phyloP scores from a whole-genome alignment of 768 basidiomycete genomes.

The Phaffia tasmanica region DNA sequence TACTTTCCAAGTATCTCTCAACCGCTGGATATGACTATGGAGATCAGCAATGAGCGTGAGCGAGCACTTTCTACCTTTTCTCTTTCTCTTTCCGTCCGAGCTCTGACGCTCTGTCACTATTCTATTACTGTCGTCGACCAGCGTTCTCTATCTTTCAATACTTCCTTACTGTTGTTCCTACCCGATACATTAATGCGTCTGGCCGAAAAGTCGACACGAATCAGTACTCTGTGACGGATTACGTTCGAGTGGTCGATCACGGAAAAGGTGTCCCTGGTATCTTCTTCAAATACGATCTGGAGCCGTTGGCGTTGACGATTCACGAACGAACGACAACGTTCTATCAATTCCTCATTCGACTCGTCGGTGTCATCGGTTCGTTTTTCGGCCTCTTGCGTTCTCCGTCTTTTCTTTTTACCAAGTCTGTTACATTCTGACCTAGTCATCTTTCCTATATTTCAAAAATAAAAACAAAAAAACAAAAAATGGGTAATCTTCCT shows the following conservation, averaged over 20 bases:
- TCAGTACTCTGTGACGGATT: slow-evolving; percentile 77
- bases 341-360: slow-evolving; percentile 67
- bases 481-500: too few relatives aligned
- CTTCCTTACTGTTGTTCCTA: slow-evolving; percentile 89
- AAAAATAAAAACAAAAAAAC: too few relatives aligned
- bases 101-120: too few relatives aligned
- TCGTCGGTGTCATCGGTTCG: slow-evolving; percentile 75
- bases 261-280: slow-evolving; percentile 75
- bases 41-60: slow-evolving; percentile 58
- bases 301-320: slow-evolving; percentile 73
- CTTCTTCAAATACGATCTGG: slow-evolving; percentile 96
- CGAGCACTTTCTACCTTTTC: slow-evolving; percentile 26
- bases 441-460: neutral
- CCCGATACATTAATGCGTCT: slow-evolving; percentile 53
- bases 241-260: slow-evolving; percentile 62
- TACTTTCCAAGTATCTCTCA: slow-evolving; percentile 92
- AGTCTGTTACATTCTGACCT: neutral
- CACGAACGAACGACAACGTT: slow-evolving; percentile 78
- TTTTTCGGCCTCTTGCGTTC: neutral
- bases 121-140: slow-evolving; percentile 32
- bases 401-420: neutral
- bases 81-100: neutral
- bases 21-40: slow-evolving; percentile 82
- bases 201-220: slow-evolving; percentile 45
- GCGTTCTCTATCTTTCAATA: slow-evolving; percentile 88